These are phyloP conservation scores for Chaetomiaceae sp. DNA, from an alignment of 2,329 filamentous ascomycete species.

Conservation along the genomic window DNA sequence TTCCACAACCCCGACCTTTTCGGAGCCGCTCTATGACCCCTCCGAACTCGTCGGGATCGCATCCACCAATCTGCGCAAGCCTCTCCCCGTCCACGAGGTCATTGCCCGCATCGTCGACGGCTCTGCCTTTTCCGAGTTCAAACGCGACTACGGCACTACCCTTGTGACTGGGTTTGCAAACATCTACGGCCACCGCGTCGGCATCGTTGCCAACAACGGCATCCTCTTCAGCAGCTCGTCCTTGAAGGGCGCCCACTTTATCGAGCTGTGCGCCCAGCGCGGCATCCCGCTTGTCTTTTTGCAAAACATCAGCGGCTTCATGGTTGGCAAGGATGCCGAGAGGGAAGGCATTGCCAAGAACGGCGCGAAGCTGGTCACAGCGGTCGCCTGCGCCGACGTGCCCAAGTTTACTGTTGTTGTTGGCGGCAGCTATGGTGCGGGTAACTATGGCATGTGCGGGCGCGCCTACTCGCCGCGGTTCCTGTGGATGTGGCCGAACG, in stretches of 20 bases:
- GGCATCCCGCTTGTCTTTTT: slow-evolving; percentile 87
- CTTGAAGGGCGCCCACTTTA: slow-evolving; percentile 93
- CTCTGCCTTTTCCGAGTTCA: slow-evolving; percentile 89
- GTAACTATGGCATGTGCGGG: slow-evolving; percentile 98
- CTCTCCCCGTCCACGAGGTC: slow-evolving; percentile 81
- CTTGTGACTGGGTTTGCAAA: slow-evolving; percentile 87
- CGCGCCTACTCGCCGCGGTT: slow-evolving; percentile 88
- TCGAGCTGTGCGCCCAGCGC: slow-evolving; percentile 88
- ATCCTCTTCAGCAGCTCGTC: slow-evolving; percentile 87
- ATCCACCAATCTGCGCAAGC: slow-evolving; percentile 81
- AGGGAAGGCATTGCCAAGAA: slow-evolving; percentile 96
- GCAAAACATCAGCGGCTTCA: slow-evolving; percentile 97
- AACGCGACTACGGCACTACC: slow-evolving; percentile 81
- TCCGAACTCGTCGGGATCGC: slow-evolving; percentile 83
- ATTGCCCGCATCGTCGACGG: slow-evolving; percentile 92
- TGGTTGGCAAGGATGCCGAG: slow-evolving; percentile 92
- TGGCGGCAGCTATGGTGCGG: slow-evolving; percentile 87
- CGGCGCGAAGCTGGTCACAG: slow-evolving; percentile 92
- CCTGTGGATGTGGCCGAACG: slow-evolving; percentile 96
- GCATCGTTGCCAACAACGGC: slow-evolving; percentile 93
- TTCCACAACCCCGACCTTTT: slow-evolving; percentile 43
- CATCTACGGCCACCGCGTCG: slow-evolving; percentile 86
- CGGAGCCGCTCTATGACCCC: slow-evolving; percentile 75
- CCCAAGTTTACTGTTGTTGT: slow-evolving; percentile 97
- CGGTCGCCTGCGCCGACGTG: slow-evolving; percentile 88